A percentile compares a stretch with the other conserved stretches of the same genome.
Evolutionary conservation across 2,329 filamentous ascomycete species (phyloP).

Genomic region (Alternaria dauci): DNA sequence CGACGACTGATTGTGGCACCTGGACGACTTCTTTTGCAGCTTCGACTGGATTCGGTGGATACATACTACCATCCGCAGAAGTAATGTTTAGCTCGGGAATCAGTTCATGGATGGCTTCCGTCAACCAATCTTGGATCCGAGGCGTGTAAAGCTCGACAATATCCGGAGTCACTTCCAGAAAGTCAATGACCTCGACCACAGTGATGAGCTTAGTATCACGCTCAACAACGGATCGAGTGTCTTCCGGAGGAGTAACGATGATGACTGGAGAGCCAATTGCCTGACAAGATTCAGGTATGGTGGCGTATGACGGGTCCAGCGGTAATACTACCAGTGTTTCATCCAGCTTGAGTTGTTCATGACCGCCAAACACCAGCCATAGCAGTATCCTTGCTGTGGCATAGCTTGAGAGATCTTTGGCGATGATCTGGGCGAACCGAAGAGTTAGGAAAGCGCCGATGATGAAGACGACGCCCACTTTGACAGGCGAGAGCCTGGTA

Average conservation of each 20-base stretch:
- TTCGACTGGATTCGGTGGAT: background rate
- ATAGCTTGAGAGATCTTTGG: no score
- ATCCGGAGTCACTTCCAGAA: background rate
- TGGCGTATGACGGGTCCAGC: no score
- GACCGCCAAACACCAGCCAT: no score
- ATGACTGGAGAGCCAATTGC: background rate
- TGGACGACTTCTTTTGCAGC: background rate
- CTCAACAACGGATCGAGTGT: background rate
- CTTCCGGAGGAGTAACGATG: background rate
- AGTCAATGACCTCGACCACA: background rate
- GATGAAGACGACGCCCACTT: no score
- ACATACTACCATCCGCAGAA: rapidly evolving
- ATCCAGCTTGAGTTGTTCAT: no score
- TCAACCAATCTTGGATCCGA: background rate
- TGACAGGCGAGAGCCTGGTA: no score
- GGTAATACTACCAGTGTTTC: no score
- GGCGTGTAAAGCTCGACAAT: background rate
- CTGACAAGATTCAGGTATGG: no score
- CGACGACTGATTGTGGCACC: background rate
- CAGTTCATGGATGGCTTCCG: background rate
- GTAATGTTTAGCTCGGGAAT: background rate
- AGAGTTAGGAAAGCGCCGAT: no score
- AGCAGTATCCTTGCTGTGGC: no score
- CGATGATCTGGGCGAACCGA: no score
- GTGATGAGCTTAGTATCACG: background rate